These are phyloP conservation scores for Holtermannia corniformis DNA, from an alignment of 768 basidiomycete species.

Conservation along the genomic window DNA sequence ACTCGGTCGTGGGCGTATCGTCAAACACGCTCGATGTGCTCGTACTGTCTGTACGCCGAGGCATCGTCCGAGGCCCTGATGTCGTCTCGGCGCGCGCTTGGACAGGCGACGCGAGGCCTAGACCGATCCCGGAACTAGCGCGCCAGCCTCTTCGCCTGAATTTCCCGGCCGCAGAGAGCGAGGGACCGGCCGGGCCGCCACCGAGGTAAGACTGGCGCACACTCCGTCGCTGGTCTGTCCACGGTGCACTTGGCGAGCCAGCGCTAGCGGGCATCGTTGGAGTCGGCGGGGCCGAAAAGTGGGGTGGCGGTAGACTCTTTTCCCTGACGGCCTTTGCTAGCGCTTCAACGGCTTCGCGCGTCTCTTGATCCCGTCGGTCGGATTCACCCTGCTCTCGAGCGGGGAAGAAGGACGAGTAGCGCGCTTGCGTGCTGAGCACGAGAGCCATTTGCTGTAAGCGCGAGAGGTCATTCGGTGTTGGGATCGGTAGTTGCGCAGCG, in stretches of 20 bases:
- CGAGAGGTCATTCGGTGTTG: conserved; percentile 23
- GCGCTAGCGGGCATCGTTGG: background rate
- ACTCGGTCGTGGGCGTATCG: conserved; percentile 1
- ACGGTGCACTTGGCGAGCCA: background rate
- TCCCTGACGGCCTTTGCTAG: conserved; percentile 24
- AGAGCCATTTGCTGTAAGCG: conserved; percentile 35
- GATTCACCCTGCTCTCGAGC: background rate
- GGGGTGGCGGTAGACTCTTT: conserved; percentile 3
- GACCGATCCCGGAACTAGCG: conserved; percentile 10
- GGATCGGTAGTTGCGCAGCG: conserved; percentile 5
- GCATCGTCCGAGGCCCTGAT: background rate
- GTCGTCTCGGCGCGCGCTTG: background rate
- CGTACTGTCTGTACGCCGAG: background rate
- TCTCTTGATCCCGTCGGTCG: conserved; percentile 18
- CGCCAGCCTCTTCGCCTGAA: conserved; percentile 26
- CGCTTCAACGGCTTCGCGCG: conserved; percentile 21
- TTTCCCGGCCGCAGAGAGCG: conserved; percentile 18
- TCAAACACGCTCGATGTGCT: conserved; percentile 6
- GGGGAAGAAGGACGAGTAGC: conserved; percentile 25
- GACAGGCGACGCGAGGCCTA: background rate
- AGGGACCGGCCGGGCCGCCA: conserved; percentile 9
- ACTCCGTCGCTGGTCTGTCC: background rate
- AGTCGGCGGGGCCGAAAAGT: background rate
- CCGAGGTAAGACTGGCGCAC: background rate
- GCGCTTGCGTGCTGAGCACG: conserved; percentile 36